Conservation (phyloP, 352 stramenopile genomes). For the Stramenopiles sp. region DNA sequence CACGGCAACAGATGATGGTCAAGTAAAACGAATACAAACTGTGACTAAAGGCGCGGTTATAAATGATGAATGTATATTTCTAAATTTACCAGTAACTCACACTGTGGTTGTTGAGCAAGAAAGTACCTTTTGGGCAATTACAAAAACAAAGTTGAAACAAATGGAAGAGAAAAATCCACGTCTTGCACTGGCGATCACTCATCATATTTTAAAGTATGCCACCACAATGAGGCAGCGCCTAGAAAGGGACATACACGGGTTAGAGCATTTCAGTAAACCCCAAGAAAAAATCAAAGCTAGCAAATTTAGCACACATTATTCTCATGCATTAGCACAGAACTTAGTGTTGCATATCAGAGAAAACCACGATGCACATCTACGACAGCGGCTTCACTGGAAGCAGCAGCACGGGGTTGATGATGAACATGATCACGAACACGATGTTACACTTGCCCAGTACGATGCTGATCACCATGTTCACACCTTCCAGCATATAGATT, state of each 20-base stretch:
- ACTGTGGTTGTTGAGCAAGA: background rate
- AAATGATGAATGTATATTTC: background rate
- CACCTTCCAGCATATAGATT: background rate
- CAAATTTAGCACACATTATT: background rate
- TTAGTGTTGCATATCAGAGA: background rate
- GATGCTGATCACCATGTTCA: constrained; percentile 1
- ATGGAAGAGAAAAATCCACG: background rate
- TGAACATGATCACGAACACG: background rate
- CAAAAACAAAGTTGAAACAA: background rate
- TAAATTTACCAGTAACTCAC: background rate
- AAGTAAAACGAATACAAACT: constrained; percentile 1
- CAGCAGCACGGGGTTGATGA: background rate
- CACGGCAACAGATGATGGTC: background rate
- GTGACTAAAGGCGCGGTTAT: background rate
- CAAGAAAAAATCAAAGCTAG: background rate
- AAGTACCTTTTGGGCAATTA: background rate
- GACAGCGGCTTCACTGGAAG: background rate
- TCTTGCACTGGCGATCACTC: background rate
- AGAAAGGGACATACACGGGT: background rate
- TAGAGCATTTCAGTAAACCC: background rate
- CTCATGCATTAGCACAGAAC: background rate
- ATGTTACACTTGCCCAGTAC: background rate
- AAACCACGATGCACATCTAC: background rate
- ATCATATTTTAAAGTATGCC: background rate
- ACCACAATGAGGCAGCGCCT: background rate